Percentiles rank a stretch among this genome's conserved stretches.
Evolutionary conservation across 2,329 filamentous ascomycete genomes (phyloP).

Genomic region (Colletotrichum cuscutae): DNA sequence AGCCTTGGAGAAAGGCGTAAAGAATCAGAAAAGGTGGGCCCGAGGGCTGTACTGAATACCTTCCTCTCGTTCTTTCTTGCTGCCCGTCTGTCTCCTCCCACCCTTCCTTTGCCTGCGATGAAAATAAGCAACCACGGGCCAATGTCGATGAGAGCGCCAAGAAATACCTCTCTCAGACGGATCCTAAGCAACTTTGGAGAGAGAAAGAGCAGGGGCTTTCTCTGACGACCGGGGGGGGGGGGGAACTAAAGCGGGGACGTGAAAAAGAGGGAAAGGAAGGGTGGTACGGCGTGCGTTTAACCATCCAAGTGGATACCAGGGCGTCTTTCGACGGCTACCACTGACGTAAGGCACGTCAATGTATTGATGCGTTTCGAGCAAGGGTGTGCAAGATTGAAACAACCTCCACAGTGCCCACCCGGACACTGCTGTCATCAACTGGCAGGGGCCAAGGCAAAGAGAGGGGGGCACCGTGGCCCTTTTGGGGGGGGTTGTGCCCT

Average conservation of each 20-base stretch:
- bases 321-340: constrained; percentile 19
- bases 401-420: constrained; percentile 31
- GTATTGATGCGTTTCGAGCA: constrained; percentile 36
- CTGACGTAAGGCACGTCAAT: constrained; percentile 35
- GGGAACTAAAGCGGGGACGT: neutral
- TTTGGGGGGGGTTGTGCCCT: neutral
- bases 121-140: constrained; percentile 31
- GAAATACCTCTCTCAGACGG: constrained; percentile 9
- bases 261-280: neutral
- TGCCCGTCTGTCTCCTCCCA: neutral
- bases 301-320: neutral
- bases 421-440: constrained; percentile 30
- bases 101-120: neutral
- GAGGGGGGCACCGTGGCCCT: neutral
- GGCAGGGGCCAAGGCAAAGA: constrained; percentile 12
- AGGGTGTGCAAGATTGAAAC: constrained; percentile 33
- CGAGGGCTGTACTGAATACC: neutral
- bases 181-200: neutral
- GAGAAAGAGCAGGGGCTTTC: neutral
- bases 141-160: constrained; percentile 30
- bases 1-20: neutral
- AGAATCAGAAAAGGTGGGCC: neutral
- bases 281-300: constrained; percentile 7
- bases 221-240: neutral
- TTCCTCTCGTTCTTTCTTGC: neutral